A percentile compares a stretch with the other conserved stretches of the same genome.
These are phyloP conservation scores for Podospora appendiculata DNA, from an alignment of 495 filamentous ascomycete species.

Conservation along the genomic window DNA sequence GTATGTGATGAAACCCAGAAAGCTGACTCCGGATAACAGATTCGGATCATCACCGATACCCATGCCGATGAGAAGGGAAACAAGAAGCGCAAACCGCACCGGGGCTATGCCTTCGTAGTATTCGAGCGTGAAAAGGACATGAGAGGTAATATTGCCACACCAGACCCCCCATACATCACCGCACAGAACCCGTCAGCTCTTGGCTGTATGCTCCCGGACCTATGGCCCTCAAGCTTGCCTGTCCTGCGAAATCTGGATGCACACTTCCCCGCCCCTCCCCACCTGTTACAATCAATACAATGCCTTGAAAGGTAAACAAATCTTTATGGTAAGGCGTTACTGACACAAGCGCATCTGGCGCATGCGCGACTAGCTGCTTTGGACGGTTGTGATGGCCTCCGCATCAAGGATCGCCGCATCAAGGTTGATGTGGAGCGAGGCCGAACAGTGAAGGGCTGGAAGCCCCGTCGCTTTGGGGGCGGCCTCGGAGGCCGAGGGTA, in stretches of 20 bases:
- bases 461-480: conserved; percentile 83
- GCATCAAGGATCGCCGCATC: conserved; percentile 85
- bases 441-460: conserved; percentile 90
- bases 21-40: conserved; percentile 44
- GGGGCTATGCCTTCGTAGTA: conserved; percentile 94
- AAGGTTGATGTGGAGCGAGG: conserved; percentile 96
- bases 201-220: conserved; percentile 24
- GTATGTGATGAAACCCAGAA: not conserved
- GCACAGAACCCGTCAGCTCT: conserved; percentile 1
- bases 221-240: conserved; percentile 52
- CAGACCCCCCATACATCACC: conserved; percentile 28
- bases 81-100: conserved; percentile 73
- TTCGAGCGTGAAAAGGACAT: conserved; percentile 98
- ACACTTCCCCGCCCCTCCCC: conserved; percentile 9
- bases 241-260: conserved; percentile 18
- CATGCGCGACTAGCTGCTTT: conserved; percentile 49
- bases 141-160: conserved; percentile 72
- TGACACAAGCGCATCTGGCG: conserved; percentile 49
- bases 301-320: conserved; percentile 24
- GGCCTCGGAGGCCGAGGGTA: conserved; percentile 90
- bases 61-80: conserved; percentile 61
- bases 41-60: conserved; percentile 71
- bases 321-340: conserved; percentile 44
- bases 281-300: conserved; percentile 10
- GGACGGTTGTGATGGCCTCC: conserved; percentile 68